Conservation (phyloP, 495 filamentous ascomycete genomes). For the Podospora pseudopauciseta region DNA sequence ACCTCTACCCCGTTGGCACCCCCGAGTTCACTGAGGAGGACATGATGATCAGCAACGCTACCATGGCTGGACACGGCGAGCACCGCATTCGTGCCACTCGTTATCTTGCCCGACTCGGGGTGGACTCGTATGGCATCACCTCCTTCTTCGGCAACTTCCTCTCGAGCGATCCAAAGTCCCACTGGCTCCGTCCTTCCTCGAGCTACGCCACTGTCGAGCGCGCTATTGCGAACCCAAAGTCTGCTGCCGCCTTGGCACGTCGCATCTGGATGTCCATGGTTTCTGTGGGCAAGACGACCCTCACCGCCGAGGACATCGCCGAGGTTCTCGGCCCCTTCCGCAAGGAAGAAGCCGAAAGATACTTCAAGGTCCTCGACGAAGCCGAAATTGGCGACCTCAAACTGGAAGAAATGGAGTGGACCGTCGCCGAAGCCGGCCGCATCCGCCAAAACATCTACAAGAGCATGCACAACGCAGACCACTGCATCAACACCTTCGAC, state of each 20-base stretch:
- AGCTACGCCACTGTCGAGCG: slow-evolving; percentile 30
- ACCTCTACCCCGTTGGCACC: slow-evolving; percentile 29
- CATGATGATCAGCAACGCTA: slow-evolving; percentile 30
- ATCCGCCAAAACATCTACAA: slow-evolving; percentile 30
- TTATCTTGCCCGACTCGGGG: slow-evolving; percentile 26
- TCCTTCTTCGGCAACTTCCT: slow-evolving; percentile 34
- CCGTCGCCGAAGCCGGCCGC: slow-evolving; percentile 26
- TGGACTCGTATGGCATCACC: slow-evolving; percentile 29
- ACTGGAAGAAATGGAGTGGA: slow-evolving; percentile 32
- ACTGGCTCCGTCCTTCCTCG: slow-evolving; percentile 29
- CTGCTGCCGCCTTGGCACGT: slow-evolving; percentile 47
- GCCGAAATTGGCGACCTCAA: slow-evolving; percentile 32
- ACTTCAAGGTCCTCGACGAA: slow-evolving; percentile 31
- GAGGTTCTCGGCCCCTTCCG: slow-evolving; percentile 32
- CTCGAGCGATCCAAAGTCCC: slow-evolving; percentile 21
- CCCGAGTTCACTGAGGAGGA: slow-evolving; percentile 29
- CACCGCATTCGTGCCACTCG: slow-evolving; percentile 24
- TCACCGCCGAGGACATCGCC: slow-evolving; percentile 28
- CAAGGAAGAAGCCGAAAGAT: slow-evolving; percentile 26
- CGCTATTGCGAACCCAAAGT: slow-evolving; percentile 28
- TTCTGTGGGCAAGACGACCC: slow-evolving; percentile 24
- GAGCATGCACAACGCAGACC: slow-evolving; percentile 31
- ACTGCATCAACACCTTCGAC: slow-evolving; percentile 35
- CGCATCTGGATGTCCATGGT: slow-evolving; percentile 36
- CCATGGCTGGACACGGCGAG: slow-evolving; percentile 25